A percentile compares a stretch with the other conserved stretches of the same genome.
Conservation (phyloP, 345 rosid genomes). For the Lenwebbia sp. region DNA sequence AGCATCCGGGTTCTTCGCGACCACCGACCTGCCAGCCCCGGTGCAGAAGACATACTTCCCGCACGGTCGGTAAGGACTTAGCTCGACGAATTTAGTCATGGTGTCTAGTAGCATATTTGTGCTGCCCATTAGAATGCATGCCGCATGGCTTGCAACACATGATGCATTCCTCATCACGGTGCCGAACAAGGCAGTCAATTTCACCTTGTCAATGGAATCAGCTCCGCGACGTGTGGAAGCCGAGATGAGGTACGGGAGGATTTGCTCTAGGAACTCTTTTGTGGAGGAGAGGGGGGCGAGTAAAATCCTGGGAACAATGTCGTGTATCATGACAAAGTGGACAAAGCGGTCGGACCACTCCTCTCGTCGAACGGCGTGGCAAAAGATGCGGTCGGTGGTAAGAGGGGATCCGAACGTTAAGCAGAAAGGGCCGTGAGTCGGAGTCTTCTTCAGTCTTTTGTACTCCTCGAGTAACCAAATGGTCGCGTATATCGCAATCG, state of each 20-base stretch:
- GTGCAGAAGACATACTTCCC: conserved; percentile 64
- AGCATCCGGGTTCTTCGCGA: conserved; percentile 57
- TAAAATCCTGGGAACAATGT: conserved; percentile 59
- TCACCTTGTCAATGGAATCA: background rate
- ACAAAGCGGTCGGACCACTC: conserved; percentile 53
- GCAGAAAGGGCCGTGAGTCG: conserved; percentile 21
- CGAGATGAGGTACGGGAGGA: conserved; percentile 21
- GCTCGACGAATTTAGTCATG: conserved; percentile 36
- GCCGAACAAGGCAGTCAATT: conserved; percentile 15
- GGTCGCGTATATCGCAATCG: conserved; percentile 58
- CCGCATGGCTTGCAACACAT: conserved; percentile 41
- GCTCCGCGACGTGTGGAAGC: background rate
- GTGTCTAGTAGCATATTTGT: conserved; percentile 53
- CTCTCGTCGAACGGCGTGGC: conserved; percentile 64
- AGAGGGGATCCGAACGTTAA: conserved; percentile 89
- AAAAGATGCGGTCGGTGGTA: conserved; percentile 48
- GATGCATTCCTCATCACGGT: conserved; percentile 50
- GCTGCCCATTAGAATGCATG: conserved; percentile 57
- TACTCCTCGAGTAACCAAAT: conserved; percentile 47
- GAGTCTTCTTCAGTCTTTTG: background rate
- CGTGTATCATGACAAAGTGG: conserved; percentile 58
- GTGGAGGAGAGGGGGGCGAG: conserved; percentile 49
- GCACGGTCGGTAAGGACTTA: conserved; percentile 73
- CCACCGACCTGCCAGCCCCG: conserved; percentile 29
- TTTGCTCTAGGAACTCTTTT: conserved; percentile 9